Evolutionary conservation across 257 asterid genomes (phyloP).

Genomic region (Fraxinus excelsior): DNA sequence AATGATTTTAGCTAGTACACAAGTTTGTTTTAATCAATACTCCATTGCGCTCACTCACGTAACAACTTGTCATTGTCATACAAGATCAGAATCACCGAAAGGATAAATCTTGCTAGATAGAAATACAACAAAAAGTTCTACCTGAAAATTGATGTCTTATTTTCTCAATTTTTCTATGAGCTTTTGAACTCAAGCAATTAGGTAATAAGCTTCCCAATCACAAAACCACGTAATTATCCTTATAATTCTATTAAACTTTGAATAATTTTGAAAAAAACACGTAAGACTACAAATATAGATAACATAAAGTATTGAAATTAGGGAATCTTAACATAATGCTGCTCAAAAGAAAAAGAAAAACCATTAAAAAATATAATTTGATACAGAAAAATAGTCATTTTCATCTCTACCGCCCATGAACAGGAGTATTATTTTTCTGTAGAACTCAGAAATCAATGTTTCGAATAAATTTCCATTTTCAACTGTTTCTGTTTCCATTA

Average conservation of each 20-base stretch:
- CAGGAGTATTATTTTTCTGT: neutral
- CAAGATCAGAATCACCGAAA: neutral
- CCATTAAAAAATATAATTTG: neutral
- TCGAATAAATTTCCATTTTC: neutral
- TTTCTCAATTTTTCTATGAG: neutral
- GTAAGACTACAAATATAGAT: neutral
- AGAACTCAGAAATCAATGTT: constrained; percentile 3
- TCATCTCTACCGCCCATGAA: neutral
- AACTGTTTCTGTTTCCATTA: constrained; percentile 5
- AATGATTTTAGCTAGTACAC: neutral
- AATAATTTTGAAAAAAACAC: neutral
- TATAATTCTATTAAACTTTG: neutral
- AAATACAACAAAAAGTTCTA: neutral
- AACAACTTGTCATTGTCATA: neutral
- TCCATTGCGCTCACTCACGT: neutral
- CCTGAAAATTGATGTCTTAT: neutral
- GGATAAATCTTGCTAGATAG: neutral
- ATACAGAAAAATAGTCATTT: neutral
- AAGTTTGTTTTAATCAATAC: neutral
- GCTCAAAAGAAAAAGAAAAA: neutral
- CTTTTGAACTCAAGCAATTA: neutral
- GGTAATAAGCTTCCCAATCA: neutral
- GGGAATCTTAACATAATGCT: neutral
- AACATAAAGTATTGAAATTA: neutral
- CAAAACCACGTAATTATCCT: neutral